A percentile compares a stretch with the other conserved stretches of the same genome.
phyloP scores from a whole-genome alignment of 108 stramenopile genomes.

The Skeletonema potamos region DNA sequence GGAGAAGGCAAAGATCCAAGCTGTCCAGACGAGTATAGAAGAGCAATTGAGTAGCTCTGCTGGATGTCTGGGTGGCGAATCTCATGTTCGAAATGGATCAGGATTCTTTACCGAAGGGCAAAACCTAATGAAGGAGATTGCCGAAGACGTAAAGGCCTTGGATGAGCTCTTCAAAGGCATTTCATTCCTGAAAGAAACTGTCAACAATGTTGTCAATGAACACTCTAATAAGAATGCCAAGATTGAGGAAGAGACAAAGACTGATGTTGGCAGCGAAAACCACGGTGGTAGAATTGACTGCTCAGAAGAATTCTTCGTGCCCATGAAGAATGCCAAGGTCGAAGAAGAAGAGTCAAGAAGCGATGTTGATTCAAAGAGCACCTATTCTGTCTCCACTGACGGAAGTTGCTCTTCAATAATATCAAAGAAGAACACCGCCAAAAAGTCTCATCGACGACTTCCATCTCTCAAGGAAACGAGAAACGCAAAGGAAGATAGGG shows the following conservation, averaged over 20 bases:
- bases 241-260: slow-evolving; percentile 11
- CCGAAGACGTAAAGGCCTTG: slow-evolving; percentile 80
- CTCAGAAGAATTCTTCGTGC: background rate
- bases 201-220: background rate
- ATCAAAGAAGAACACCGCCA: slow-evolving; percentile 11
- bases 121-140: slow-evolving; percentile 73
- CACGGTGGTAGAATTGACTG: background rate
- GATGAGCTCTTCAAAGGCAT: slow-evolving; percentile 80
- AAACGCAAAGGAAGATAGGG: slow-evolving; percentile 35
- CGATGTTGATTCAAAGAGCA: slow-evolving; percentile 8
- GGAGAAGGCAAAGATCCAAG: slow-evolving; percentile 72
- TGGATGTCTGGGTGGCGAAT: slow-evolving; percentile 23
- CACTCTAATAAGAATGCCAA: background rate
- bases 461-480: slow-evolving; percentile 25
- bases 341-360: slow-evolving; percentile 1
- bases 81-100: slow-evolving; percentile 29
- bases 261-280: slow-evolving; percentile 5
- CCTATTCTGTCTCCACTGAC: background rate
- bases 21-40: slow-evolving; percentile 27
- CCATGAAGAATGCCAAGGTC: background rate
- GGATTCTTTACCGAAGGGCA: slow-evolving; percentile 37
- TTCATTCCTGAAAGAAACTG: slow-evolving; percentile 58
- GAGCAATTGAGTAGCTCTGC: slow-evolving; percentile 28
- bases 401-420: background rate
- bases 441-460: slow-evolving; percentile 52